Conservation (phyloP, 768 basidiomycete species). For the Tricholoma bakamatsutake region DNA sequence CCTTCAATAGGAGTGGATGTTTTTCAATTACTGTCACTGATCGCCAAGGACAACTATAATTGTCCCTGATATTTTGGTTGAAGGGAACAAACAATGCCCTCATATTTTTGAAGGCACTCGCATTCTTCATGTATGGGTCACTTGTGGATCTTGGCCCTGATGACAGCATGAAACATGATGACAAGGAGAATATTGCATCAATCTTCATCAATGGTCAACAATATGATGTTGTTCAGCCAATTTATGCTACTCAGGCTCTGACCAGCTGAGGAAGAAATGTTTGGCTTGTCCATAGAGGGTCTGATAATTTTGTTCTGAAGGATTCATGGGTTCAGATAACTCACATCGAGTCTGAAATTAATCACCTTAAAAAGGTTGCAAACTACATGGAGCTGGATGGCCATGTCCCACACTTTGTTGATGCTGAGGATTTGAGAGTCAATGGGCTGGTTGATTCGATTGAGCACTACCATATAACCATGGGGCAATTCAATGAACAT, state of each 20-base stretch:
- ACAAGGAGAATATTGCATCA: not conserved
- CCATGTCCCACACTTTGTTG: not conserved
- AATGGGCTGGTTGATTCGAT: not conserved
- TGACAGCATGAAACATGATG: not conserved
- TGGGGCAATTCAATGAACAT: not conserved
- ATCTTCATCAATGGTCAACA: not conserved
- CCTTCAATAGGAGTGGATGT: not conserved
- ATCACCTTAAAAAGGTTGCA: not conserved
- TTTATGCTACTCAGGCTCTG: not conserved
- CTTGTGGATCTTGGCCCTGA: not conserved
- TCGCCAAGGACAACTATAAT: not conserved
- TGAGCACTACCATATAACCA: not conserved
- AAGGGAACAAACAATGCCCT: not conserved
- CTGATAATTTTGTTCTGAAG: not conserved
- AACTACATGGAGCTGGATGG: not conserved
- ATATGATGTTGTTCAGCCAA: not conserved
- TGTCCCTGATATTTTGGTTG: not conserved
- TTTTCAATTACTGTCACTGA: not conserved
- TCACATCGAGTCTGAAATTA: not conserved
- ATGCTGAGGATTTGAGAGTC: not conserved
- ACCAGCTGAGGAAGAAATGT: not conserved
- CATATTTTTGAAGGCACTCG: not conserved
- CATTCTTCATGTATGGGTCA: not conserved
- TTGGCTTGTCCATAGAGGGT: not conserved
- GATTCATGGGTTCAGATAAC: not conserved